phyloP scores from a whole-genome alignment of 768 basidiomycete species.

The Boletus vermiculosoides region DNA sequence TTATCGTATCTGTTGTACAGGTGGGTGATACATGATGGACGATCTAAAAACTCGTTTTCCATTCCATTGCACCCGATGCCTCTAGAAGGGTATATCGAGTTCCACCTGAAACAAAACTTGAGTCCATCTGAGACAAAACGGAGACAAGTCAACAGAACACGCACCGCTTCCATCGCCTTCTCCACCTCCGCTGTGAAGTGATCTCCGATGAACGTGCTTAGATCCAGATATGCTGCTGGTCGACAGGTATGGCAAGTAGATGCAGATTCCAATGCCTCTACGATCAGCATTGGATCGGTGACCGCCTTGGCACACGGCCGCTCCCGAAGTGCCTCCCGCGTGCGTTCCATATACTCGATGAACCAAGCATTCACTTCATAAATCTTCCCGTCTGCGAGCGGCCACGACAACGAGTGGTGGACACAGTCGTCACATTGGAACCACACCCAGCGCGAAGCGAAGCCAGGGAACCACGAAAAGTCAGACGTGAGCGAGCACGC shows the following conservation, averaged over 20 bases:
- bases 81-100: slow-evolving; percentile 31
- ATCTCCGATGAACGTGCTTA: slow-evolving; percentile 33
- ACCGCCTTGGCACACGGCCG: slow-evolving; percentile 32
- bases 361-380: slow-evolving; percentile 37
- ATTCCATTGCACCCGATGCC: neutral
- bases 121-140: slow-evolving; percentile 8
- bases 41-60: neutral
- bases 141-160: slow-evolving; percentile 9
- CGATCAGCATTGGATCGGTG: slow-evolving; percentile 30
- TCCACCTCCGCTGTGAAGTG: slow-evolving; percentile 32
- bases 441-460: slow-evolving; percentile 38
- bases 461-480: slow-evolving; percentile 37
- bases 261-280: slow-evolving; percentile 31
- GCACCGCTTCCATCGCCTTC: slow-evolving; percentile 28
- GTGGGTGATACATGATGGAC: slow-evolving; percentile 7
- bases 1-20: slow-evolving; percentile 5
- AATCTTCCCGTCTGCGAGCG: slow-evolving; percentile 35
- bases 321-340: slow-evolving; percentile 30
- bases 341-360: slow-evolving; percentile 36
- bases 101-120: slow-evolving; percentile 25
- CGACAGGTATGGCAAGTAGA: slow-evolving; percentile 30
- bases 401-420: slow-evolving; percentile 34
- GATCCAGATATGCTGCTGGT: slow-evolving; percentile 30
- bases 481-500: slow-evolving; percentile 33
- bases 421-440: slow-evolving; percentile 40